Evolutionary conservation across 495 filamentous ascomycete genomes (phyloP).

Genomic region (Melanomma pulvis-pyrius): DNA sequence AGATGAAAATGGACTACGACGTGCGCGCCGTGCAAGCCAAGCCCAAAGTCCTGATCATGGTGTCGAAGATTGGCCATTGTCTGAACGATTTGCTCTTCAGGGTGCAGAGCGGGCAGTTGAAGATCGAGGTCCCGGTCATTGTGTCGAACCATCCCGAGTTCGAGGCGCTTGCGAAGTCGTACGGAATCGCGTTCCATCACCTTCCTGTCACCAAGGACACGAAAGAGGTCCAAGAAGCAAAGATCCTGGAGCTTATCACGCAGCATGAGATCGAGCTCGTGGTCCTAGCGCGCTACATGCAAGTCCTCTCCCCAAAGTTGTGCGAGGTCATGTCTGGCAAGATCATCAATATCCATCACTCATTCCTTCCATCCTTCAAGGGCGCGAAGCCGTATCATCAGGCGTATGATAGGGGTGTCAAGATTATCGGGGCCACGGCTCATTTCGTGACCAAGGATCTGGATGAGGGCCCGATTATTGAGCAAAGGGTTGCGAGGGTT

Average conservation of each 20-base stretch:
- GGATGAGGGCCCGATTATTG: constrained; percentile 78
- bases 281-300: constrained; percentile 81
- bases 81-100: constrained; percentile 80
- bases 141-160: constrained; percentile 78
- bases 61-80: constrained; percentile 79
- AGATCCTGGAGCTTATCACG: constrained; percentile 65
- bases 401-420: constrained; percentile 75
- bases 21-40: constrained; percentile 64
- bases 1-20: constrained; percentile 64
- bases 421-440: constrained; percentile 77
- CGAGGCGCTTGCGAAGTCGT: constrained; percentile 64
- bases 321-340: constrained; percentile 71
- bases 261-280: constrained; percentile 69
- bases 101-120: constrained; percentile 62
- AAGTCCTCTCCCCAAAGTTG: constrained; percentile 71
- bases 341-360: constrained; percentile 84
- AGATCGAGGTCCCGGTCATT: constrained; percentile 68
- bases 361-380: constrained; percentile 78
- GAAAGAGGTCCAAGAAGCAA: constrained; percentile 66
- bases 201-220: constrained; percentile 71
- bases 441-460: constrained; percentile 77
- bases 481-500: constrained; percentile 71
- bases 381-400: constrained; percentile 82
- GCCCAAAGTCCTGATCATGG: constrained; percentile 75
- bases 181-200: constrained; percentile 73